These are phyloP conservation scores for Flaveria ramosissima DNA, from an alignment of 129 eudicot genomes.

Conservation along the genomic window DNA sequence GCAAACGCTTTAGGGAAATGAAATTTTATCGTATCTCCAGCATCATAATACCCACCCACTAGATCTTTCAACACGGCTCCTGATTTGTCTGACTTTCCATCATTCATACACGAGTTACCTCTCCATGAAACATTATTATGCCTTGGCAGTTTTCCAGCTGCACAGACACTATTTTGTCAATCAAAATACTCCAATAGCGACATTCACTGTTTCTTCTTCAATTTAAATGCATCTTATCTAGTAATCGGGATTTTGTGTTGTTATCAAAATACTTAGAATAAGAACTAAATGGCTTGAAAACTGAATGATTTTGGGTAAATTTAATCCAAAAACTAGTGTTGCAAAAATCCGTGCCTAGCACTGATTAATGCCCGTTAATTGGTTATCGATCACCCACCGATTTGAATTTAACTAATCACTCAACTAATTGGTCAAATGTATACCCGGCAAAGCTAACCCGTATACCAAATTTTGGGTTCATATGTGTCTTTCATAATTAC, in stretches of 20 bases:
- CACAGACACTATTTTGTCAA: slow-evolving; percentile 9
- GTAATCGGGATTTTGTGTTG: background rate
- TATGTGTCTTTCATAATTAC: no score
- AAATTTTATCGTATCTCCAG: slow-evolving; percentile 93
- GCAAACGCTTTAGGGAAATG: slow-evolving; percentile 89
- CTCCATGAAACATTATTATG: slow-evolving; percentile 94
- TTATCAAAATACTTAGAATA: background rate
- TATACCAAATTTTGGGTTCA: no score
- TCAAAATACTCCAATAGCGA: background rate
- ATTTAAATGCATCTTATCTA: background rate
- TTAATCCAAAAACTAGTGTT: background rate
- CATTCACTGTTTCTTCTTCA: background rate
- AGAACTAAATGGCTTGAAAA: background rate
- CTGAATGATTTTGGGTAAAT: background rate
- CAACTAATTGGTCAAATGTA: no score
- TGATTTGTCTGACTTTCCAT: slow-evolving; percentile 63
- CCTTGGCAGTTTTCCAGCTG: slow-evolving; percentile 84
- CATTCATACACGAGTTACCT: slow-evolving; percentile 77
- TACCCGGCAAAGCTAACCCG: no score
- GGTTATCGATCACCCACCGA: no score
- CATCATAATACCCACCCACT: slow-evolving; percentile 91
- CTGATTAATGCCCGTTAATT: no score
- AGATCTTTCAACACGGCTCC: slow-evolving; percentile 59
- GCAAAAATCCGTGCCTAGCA: no score
- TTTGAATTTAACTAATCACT: no score